Evolutionary conservation across 352 stramenopile genomes (phyloP), one percentile per base, ranked within the genome.

Genomic region (Phytophthora meadii): DNA sequence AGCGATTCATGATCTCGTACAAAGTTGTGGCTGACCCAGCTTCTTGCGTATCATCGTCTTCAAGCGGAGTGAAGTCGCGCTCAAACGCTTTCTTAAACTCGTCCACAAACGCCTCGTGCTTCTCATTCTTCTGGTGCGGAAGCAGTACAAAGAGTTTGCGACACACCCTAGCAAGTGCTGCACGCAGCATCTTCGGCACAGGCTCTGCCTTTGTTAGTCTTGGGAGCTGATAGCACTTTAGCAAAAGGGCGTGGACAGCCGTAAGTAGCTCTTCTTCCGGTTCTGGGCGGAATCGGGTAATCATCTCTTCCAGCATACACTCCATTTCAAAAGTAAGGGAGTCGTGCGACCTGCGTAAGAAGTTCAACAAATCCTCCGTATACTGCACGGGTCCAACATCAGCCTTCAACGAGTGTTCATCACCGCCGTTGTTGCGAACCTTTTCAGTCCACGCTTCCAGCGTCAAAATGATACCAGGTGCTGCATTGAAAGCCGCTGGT

Each of bases 301-400:
- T 99, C 66, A 99, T 89, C 68, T 99, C 97, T 79, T 99, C 97
- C 30, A 99, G 77, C 74, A 99, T 98, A 30, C 90, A 95, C 81
- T 99, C 98, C 81, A 99, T 97, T 69, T 98, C 93, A 68, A 96
- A 96, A 46, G 85, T 96, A 42, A 98, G 76, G 22, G 87, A 83
- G 57, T 94, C 84, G 65, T 92, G 90, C 58, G 86, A 89, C 71
- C 94, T 90, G 77, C 76, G 98, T 22, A 99, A 76, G 55, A 96
- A 98, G 40, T 97, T 98, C 72, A 99, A 97, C 34, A 99, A 61
- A 36, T 98, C 92, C 30, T 97, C 92, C 3, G 91, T 95, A 74
- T 95, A 95, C 73, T 96, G 87, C 24, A 96, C 84, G 2, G 89
- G 84, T 1, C 85, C 88, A n/a, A 96, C 74, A 27, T 95, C 87